A percentile compares a stretch with the other conserved stretches of the same genome.
These are phyloP conservation scores for Globisporangium perplexum DNA, from an alignment of 352 stramenopile genomes.

Conservation along the genomic window DNA sequence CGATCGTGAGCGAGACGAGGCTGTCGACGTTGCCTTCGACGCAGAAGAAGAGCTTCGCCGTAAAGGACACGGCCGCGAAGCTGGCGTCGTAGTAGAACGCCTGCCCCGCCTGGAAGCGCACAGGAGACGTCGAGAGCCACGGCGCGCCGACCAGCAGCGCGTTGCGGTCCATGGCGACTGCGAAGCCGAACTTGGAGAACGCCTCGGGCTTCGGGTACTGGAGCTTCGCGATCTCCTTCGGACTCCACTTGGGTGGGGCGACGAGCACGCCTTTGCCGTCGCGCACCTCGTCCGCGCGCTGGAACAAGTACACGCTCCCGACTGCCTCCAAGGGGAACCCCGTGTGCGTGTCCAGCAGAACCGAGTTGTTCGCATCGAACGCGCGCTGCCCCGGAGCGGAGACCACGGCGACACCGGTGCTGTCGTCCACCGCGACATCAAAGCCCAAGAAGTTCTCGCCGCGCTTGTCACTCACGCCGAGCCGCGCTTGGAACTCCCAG, in stretches of 20 bases:
- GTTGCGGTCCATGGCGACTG: constrained; percentile 45
- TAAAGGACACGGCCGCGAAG: constrained; percentile 56
- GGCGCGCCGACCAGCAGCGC: constrained; percentile 55
- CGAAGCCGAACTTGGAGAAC: constrained; percentile 46
- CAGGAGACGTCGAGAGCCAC: constrained; percentile 40
- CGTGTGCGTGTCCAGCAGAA: constrained; percentile 26
- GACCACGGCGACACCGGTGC: constrained; percentile 75
- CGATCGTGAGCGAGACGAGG: constrained; percentile 55
- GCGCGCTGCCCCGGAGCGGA: constrained; percentile 63
- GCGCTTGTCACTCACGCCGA: constrained; percentile 89
- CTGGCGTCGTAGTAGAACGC: constrained; percentile 64
- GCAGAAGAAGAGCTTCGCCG: constrained; percentile 44
- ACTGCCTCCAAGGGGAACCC: constrained; percentile 31
- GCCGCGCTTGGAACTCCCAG: constrained; percentile 86
- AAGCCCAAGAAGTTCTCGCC: constrained; percentile 81
- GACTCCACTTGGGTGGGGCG: constrained; percentile 52
- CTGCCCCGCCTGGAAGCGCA: constrained; percentile 35
- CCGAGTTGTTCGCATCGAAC: constrained; percentile 82
- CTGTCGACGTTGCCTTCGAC: constrained; percentile 55
- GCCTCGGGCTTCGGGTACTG: constrained; percentile 66
- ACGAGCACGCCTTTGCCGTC: constrained; percentile 67
- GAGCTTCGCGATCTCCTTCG: constrained; percentile 72
- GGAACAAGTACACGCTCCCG: constrained; percentile 67
- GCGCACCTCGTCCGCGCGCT: constrained; percentile 46
- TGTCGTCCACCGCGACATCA: constrained; percentile 82